These are phyloP conservation scores for Rubia yunnanensis DNA, from an alignment of 257 asterid species.

Conservation along the genomic window DNA sequence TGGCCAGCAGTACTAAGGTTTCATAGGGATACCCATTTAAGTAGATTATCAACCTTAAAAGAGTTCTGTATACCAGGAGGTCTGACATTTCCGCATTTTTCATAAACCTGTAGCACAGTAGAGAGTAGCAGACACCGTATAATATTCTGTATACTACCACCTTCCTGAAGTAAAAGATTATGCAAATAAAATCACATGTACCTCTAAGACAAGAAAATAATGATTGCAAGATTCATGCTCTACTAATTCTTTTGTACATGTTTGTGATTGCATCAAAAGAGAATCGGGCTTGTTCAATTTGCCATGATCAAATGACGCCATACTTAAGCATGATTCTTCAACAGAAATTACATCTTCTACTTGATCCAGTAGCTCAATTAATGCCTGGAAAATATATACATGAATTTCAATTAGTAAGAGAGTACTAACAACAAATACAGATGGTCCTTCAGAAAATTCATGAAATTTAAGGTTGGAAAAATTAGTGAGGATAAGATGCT, in stretches of 20 bases:
- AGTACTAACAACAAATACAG: neutral
- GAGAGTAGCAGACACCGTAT: slow-evolving; percentile 7
- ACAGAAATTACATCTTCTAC: slow-evolving; percentile 83
- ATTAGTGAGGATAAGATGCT: neutral
- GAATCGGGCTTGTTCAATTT: slow-evolving; percentile 28
- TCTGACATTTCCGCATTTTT: slow-evolving; percentile 37
- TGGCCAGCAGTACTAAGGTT: slow-evolving; percentile 13
- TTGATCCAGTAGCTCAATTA: slow-evolving; percentile 90
- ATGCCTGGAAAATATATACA: slow-evolving; percentile 40
- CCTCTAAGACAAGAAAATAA: slow-evolving; percentile 89
- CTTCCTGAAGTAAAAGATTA: slow-evolving; percentile 12
- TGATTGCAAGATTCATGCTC: slow-evolving; percentile 24
- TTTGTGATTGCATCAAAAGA: slow-evolving; percentile 19
- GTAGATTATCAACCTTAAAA: slow-evolving; percentile 51
- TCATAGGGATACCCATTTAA: slow-evolving; percentile 16
- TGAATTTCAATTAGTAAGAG: neutral
- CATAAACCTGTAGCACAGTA: slow-evolving; percentile 49
- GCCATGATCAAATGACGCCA: slow-evolving; percentile 25
- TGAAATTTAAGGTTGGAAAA: neutral
- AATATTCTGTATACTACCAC: slow-evolving; percentile 4
- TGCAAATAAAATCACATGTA: slow-evolving; percentile 13
- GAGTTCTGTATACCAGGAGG: slow-evolving; percentile 40
- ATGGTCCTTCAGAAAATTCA: neutral
- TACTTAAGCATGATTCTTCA: slow-evolving; percentile 40
- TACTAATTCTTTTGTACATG: slow-evolving; percentile 22